Percentiles rank a stretch among this genome's conserved stretches.
Evolutionary conservation across 768 basidiomycete species (phyloP).

Genomic region (Neoboletus brunneissimus): DNA sequence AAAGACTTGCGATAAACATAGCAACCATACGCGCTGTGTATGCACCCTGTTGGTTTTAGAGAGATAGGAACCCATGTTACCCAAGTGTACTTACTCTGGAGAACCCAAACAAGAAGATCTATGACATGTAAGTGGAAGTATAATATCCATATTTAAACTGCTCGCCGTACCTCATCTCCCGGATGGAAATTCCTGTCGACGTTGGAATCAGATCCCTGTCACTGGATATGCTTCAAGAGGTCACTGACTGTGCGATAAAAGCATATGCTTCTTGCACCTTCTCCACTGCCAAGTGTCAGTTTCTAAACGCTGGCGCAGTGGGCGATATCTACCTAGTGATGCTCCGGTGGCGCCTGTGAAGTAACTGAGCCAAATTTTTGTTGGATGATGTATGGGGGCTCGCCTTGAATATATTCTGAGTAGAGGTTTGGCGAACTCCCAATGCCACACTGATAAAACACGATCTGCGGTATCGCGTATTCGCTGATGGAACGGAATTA

Average conservation of each 20-base stretch:
- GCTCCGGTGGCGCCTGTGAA: conserved; percentile 59
- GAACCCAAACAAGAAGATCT: conserved; percentile 80
- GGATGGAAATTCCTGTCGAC: conserved; percentile 58
- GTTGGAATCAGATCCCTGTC: neutral
- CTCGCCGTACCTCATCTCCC: conserved; percentile 59
- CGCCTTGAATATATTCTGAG: conserved; percentile 60
- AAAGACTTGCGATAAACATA: conserved; percentile 41
- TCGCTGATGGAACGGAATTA: conserved; percentile 22
- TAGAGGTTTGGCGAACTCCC: conserved; percentile 56
- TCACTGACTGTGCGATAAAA: conserved; percentile 73
- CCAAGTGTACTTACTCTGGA: conserved; percentile 49
- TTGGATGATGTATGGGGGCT: conserved; percentile 5
- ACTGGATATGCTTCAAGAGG: neutral
- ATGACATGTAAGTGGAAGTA: conserved; percentile 5
- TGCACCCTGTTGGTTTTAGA: conserved; percentile 50
- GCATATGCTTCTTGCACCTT: conserved; percentile 78
- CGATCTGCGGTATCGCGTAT: conserved; percentile 54
- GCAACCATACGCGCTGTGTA: conserved; percentile 77
- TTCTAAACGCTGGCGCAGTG: neutral
- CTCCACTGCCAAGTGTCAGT: conserved; percentile 42
- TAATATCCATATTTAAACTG: neutral
- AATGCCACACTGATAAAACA: conserved; percentile 64
- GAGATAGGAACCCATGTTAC: neutral
- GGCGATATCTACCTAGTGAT: conserved; percentile 46
- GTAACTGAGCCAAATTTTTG: conserved; percentile 5